Evolutionary conservation across 2,329 filamentous ascomycete species (phyloP), one percentile per base, ranked within the genome.

Genomic region (Exophiala dermatitidis): DNA sequence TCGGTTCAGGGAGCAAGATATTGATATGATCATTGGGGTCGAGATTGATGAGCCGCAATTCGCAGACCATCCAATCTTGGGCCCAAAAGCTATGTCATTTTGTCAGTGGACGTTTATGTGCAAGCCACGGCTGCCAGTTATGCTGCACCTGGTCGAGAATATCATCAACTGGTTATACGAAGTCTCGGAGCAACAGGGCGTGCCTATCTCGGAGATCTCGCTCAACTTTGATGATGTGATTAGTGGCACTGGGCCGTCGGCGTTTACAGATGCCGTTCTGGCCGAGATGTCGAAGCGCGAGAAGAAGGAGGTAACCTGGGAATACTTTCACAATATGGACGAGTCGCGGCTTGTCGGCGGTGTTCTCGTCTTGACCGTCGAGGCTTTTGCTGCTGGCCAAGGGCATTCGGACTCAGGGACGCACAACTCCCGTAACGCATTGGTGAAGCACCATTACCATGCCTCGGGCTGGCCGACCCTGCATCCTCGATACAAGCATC

Each of bases 51-150:
- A 86, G 67, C 84, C 84, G 0, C 75, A 80, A 5, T 86, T 81
- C 68, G 71, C 69, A 12, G 69, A 81, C 47, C 84, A 87, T 64
- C 75, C 80, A 1, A 82, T 87, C 32, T 72, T 87, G 0, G 84
- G 84, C 9, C 76, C 75, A 46, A 87, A 87, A 68, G 86, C 80
- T 34, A 73, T 76, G 60, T 87, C 83, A 0, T 87, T 88, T 65
- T 87, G 84, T 66, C 84, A 87, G 63, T 88, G 84, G 84, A 87
- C 84, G 0, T 85, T 87, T 63, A 83, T 85, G 72, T 79, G 79
- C 61, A 85, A 86, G 64, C 83, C 84, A 0, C 72, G 75, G 12
- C 76, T 83, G 29, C 82, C 82, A 1, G 81, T 87, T 51, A 86
- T 88, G 82, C 72, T 86, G 66, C 71, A 72, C 32, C 74, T 88